Percentiles rank a stretch among this genome's conserved stretches.
Conservation (phyloP, 495 filamentous ascomycete species). For the Hamigera avellanea region DNA sequence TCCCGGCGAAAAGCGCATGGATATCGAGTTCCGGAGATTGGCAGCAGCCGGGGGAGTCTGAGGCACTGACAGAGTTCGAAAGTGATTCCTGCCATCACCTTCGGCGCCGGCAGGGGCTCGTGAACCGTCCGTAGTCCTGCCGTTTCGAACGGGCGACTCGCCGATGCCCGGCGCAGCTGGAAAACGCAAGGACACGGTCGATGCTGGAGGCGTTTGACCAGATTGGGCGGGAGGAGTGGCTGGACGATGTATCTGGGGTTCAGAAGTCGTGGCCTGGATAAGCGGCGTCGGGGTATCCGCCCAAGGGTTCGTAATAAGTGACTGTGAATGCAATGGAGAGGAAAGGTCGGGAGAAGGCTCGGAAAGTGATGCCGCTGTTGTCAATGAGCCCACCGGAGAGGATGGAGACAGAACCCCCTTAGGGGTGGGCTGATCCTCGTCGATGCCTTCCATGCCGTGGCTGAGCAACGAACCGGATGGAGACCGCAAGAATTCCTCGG, state of each 20-base stretch:
- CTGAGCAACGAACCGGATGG: conserved; percentile 25
- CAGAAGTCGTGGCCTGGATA: conserved; percentile 8
- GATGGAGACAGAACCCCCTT: conserved; percentile 23
- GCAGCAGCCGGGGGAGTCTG: conserved; percentile 24
- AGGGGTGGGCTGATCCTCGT: conserved; percentile 24
- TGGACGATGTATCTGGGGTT: conserved; percentile 18
- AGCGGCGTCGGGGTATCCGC: conserved; percentile 14
- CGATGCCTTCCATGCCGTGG: conserved; percentile 20
- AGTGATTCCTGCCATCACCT: conserved; percentile 5
- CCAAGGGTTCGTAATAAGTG: conserved; percentile 33
- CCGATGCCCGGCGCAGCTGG: conserved; percentile 26
- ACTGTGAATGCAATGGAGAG: conserved; percentile 22
- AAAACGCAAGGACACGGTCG: conserved; percentile 29
- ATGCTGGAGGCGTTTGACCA: conserved; percentile 8
- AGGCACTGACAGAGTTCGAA: conserved; percentile 13
- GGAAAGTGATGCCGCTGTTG: conserved; percentile 18
- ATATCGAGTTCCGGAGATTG: conserved; percentile 24
- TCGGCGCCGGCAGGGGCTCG: conserved; percentile 10
- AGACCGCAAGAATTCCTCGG: conserved; percentile 12
- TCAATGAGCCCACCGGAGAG: conserved; percentile 23
- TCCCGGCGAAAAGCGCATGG: conserved; percentile 34
- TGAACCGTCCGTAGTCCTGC: conserved; percentile 2
- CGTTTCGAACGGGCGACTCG: conserved; percentile 6
- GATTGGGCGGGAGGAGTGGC: conserved; percentile 16
- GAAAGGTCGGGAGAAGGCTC: conserved; percentile 18